Evolutionary conservation across 108 stramenopile species (phyloP).

Genomic region (Discostella pseudostelligera): DNA sequence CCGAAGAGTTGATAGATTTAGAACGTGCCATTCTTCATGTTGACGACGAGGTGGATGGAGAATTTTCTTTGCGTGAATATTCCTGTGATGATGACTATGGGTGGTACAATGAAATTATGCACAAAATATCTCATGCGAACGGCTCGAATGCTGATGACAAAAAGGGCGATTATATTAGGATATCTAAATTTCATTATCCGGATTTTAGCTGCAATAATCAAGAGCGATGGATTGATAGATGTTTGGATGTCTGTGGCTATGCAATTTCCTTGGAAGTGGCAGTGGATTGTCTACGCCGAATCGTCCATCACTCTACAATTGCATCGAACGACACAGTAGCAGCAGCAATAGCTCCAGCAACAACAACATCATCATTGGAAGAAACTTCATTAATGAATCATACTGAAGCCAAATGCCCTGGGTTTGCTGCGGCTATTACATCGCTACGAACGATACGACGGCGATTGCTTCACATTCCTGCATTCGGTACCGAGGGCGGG

Average conservation of each 20-base stretch:
- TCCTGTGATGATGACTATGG: slow-evolving; percentile 14
- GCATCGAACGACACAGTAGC: slow-evolving; percentile 9
- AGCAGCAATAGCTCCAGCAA: slow-evolving; percentile 7
- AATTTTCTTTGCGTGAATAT: not conserved
- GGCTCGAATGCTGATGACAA: not conserved
- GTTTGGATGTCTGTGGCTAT: slow-evolving; percentile 43
- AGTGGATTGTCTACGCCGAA: slow-evolving; percentile 36
- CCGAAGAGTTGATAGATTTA: slow-evolving; percentile 20
- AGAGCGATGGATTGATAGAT: slow-evolving; percentile 43
- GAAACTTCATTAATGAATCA: not conserved
- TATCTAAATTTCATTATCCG: not conserved
- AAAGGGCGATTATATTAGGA: not conserved
- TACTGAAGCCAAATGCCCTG: not conserved
- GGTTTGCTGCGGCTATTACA: slow-evolving; percentile 32
- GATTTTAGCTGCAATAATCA: slow-evolving; percentile 12
- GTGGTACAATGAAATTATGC: slow-evolving; percentile 18
- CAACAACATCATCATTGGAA: not conserved
- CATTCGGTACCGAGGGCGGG: not conserved
- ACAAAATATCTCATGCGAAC: not conserved
- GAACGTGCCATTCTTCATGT: slow-evolving; percentile 35
- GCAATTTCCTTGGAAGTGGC: slow-evolving; percentile 38
- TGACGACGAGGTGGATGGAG: slow-evolving; percentile 42
- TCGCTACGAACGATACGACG: slow-evolving; percentile 45
- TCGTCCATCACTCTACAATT: slow-evolving; percentile 17
- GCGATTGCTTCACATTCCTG: slow-evolving; percentile 17